Percentiles rank a stretch among this genome's conserved stretches.
Conservation (phyloP, 306 rosid genomes). For the Gynostemma pentaphyllum region DNA sequence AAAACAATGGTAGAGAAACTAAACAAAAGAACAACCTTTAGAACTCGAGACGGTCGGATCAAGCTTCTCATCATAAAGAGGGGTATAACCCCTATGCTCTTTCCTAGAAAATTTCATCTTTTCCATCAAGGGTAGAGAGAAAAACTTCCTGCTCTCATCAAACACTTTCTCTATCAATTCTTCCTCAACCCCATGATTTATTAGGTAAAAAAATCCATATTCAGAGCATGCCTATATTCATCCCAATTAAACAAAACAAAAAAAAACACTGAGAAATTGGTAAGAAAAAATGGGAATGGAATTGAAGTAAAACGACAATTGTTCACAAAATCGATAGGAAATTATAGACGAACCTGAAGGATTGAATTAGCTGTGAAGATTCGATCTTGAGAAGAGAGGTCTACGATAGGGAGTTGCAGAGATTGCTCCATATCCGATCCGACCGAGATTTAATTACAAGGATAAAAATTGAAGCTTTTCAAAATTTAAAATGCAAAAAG, state of each 20-base stretch:
- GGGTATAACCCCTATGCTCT: slow-evolving; percentile 61
- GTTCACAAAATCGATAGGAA: no score
- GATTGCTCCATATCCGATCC: slow-evolving; percentile 15
- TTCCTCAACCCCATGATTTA: slow-evolving; percentile 66
- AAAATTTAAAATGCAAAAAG: no score
- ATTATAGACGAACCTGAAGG: slow-evolving; percentile 70
- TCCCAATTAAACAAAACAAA: no score
- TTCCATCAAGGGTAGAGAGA: slow-evolving; percentile 41
- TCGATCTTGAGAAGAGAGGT: slow-evolving; percentile 53
- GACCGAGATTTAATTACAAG: no score
- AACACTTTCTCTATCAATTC: slow-evolving; percentile 31
- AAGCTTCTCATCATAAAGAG: slow-evolving; percentile 52
- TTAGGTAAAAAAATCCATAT: slow-evolving; percentile 73
- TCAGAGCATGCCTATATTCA: slow-evolving; percentile 55
- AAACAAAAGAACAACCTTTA: no score
- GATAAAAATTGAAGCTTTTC: no score
- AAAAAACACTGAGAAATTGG: no score
- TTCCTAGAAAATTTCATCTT: slow-evolving; percentile 51
- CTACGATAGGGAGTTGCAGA: slow-evolving; percentile 51
- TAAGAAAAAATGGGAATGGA: no score
- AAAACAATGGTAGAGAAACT: background rate
- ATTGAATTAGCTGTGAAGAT: slow-evolving; percentile 35
- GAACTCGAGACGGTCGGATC: slow-evolving; percentile 29
- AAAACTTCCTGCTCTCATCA: slow-evolving; percentile 37
- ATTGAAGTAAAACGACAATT: no score